phyloP scores from a whole-genome alignment of 768 basidiomycete genomes.

The Kwoniella dejecticola region DNA sequence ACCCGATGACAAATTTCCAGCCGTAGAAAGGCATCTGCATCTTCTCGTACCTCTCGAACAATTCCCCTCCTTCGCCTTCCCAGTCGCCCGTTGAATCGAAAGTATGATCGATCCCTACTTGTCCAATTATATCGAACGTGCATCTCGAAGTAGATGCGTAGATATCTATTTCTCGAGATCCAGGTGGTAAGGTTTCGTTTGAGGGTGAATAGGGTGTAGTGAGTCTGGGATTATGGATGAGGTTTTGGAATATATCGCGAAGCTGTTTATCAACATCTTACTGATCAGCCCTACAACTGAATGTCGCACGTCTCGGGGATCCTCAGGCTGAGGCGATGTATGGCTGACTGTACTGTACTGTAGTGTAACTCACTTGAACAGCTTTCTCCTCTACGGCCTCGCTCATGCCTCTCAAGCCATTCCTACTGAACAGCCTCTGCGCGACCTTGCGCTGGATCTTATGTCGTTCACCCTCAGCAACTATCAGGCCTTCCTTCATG shows the following conservation, averaged over 20 bases:
- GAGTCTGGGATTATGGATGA: conserved; percentile 8
- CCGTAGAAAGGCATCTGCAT: conserved; percentile 27
- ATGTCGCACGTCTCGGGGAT: no score
- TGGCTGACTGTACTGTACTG: no score
- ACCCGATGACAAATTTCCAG: conserved; percentile 11
- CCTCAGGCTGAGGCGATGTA: no score
- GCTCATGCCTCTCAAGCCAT: conserved; percentile 22
- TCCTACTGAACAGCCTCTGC: conserved; percentile 30
- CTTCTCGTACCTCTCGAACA: conserved; percentile 26
- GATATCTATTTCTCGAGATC: conserved; percentile 24
- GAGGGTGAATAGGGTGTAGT: conserved; percentile 8
- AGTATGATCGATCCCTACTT: conserved; percentile 22
- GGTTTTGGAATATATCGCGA: conserved; percentile 25
- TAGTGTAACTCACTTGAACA: conserved; percentile 26
- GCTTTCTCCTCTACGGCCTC: conserved; percentile 25
- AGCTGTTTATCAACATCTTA: no score
- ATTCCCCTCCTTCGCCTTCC: conserved; percentile 21
- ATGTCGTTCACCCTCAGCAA: conserved; percentile 34
- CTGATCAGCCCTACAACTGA: no score
- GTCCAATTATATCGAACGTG: conserved; percentile 33
- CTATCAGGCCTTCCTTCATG: conserved; percentile 29
- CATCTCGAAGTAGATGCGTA: conserved; percentile 18
- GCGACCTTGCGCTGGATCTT: conserved; percentile 30
- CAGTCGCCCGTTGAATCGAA: conserved; percentile 23
- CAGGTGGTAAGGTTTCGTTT: background rate